Evolutionary conservation across 1,284 basidiomycete species (phyloP).

Genomic region (Trichosporon asahii): DNA sequence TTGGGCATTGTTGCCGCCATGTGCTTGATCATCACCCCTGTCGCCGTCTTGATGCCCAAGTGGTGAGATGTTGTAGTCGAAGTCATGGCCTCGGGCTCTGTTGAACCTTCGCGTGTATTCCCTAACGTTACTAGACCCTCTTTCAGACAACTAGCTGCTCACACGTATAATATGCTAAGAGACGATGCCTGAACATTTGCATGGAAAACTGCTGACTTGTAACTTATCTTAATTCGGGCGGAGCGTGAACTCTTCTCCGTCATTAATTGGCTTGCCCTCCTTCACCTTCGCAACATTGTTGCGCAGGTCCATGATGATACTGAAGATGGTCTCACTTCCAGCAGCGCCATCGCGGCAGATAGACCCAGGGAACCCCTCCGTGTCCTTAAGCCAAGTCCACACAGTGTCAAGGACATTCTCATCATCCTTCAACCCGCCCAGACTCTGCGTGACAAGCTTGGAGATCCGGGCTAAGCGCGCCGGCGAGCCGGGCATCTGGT

Average conservation of each 20-base stretch:
- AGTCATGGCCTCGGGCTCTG: not conserved
- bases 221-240: slow-evolving; percentile 9
- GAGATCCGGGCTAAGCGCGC: slow-evolving; percentile 18
- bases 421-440: not conserved
- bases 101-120: not conserved
- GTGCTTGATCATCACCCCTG: slow-evolving; percentile 18
- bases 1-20: slow-evolving; percentile 21
- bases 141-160: not conserved
- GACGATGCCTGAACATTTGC: not conserved
- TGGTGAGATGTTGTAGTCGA: slow-evolving; percentile 14
- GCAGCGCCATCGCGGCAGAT: slow-evolving; percentile 19
- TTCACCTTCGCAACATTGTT: slow-evolving; percentile 10
- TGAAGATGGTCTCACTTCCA: slow-evolving; percentile 21
- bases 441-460: slow-evolving; percentile 10
- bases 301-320: slow-evolving; percentile 24
- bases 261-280: slow-evolving; percentile 19
- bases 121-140: not conserved
- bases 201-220: not conserved
- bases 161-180: not conserved
- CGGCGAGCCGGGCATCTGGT: slow-evolving; percentile 12
- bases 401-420: not conserved
- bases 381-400: slow-evolving; percentile 17
- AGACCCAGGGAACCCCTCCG: slow-evolving; percentile 15
- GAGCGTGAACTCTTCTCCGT: slow-evolving; percentile 12
- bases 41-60: slow-evolving; percentile 17